phyloP scores from a whole-genome alignment of 106 monocot genomes.

The Gastrodia elata region DNA sequence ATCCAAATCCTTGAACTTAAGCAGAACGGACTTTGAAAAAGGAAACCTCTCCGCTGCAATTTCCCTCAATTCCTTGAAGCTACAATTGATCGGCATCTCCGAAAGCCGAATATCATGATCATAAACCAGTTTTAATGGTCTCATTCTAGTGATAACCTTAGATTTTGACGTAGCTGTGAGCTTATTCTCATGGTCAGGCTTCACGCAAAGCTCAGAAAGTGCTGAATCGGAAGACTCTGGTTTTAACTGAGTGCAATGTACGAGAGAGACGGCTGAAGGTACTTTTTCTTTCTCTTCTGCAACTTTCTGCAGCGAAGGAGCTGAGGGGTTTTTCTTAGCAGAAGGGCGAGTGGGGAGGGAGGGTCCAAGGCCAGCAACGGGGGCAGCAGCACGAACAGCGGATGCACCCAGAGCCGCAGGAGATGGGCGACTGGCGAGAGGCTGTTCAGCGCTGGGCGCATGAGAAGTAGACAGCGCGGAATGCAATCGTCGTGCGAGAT shows the following conservation, averaged over 20 bases:
- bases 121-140: constrained; percentile 89
- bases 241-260: neutral
- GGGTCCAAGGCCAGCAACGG: constrained; percentile 73
- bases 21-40: constrained; percentile 62
- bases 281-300: neutral
- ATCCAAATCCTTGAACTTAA: constrained; percentile 81
- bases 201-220: neutral
- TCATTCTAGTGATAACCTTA: constrained; percentile 5
- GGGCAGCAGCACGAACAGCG: constrained; percentile 36
- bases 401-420: constrained; percentile 85
- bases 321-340: constrained; percentile 36
- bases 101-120: constrained; percentile 90
- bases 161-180: neutral
- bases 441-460: neutral
- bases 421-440: constrained; percentile 43
- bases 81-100: constrained; percentile 65
- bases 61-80: constrained; percentile 61
- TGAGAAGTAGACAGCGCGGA: neutral
- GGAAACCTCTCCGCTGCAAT: constrained; percentile 64
- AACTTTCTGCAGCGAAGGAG: constrained; percentile 1
- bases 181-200: neutral
- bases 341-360: constrained; percentile 70
- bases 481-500: constrained; percentile 34
- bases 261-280: neutral
- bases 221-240: neutral